Percentiles rank a stretch among this genome's conserved stretches.
Conservation (phyloP, 2,329 filamentous ascomycete species). For the Aspergillus sp. region DNA sequence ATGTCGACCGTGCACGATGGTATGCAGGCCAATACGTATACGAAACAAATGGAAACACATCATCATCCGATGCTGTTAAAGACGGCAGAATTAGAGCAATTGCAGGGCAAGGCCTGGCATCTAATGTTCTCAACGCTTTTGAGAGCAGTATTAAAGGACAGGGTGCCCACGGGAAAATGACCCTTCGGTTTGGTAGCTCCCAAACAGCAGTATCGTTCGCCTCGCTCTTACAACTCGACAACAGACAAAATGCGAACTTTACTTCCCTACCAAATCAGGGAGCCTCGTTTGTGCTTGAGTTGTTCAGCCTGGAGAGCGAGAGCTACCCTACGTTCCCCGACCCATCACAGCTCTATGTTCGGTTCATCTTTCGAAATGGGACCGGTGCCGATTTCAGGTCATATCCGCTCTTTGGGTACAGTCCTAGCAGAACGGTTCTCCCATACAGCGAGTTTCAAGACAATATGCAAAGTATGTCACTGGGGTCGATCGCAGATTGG, state of each 20-base stretch:
- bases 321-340: constrained; percentile 38
- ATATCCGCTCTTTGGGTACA: constrained; percentile 54
- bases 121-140: constrained; percentile 40
- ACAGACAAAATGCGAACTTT: constrained; percentile 43
- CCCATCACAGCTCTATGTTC: constrained; percentile 51
- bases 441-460: constrained; percentile 52
- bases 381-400: constrained; percentile 40
- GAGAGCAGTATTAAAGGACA: constrained; percentile 37
- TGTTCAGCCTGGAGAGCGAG: constrained; percentile 46
- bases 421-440: constrained; percentile 48
- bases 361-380: constrained; percentile 59
- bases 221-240: constrained; percentile 44
- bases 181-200: constrained; percentile 50
- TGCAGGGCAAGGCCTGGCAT: constrained; percentile 44
- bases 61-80: constrained; percentile 23
- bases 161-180: constrained; percentile 45
- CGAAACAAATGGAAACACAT: constrained; percentile 48
- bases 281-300: constrained; percentile 53
- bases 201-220: constrained; percentile 54
- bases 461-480: constrained; percentile 44
- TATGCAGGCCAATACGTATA: constrained; percentile 53
- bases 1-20: constrained; percentile 39
- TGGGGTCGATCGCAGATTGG: constrained; percentile 52
- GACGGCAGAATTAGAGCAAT: constrained; percentile 38
- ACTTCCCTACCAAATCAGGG: constrained; percentile 50